Evolutionary conservation across 495 filamentous ascomycete genomes (phyloP), one percentile per base, ranked within the genome.

Genomic region (Xylaria venustula): DNA sequence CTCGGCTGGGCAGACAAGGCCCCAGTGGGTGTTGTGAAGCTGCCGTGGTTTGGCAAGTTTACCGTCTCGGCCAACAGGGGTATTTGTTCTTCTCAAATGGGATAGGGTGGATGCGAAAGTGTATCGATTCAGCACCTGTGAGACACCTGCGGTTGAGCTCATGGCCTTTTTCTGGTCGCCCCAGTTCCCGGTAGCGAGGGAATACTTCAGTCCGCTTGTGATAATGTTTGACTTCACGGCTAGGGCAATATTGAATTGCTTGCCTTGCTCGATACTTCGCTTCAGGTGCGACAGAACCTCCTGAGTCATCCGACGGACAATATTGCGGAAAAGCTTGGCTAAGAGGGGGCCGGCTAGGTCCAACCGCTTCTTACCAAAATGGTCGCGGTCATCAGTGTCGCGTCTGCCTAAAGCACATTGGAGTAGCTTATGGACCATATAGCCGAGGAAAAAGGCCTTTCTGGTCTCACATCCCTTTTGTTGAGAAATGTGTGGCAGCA

Each of bases 21-120:
- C 94, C 95, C 95, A 99, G 72, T 99, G 94, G 0, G 94, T 97
- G 73, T 98, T 98, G 79, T 99, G 94, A 47, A 99, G 85, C 75
- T 98, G 95, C 50, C 94, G 90, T 3, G 94, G 94, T 73, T 98
- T 98, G 41, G 95, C 95, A 63, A 99, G 91, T 75, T 99, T 99
- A 58, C 94, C 95, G 71, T 98, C 95, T 72, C 95, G 86, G 28
- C 95, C 94, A 65, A 99, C 96, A 0, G 95, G 94, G 0, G 95
- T 98, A 73, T 99, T 98, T 12, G 95, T 99, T 61, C 94, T 87
- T 60, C 95, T 87, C 68, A 99, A 82, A 87, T 98, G 95, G 6
- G 95, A 98, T 20, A 99, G 75, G 2, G 92, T 97, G 30, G 95
- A 98, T 19, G 95, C 89, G 70, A 94, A 99, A 0, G 95, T 98